Percentiles rank a stretch among this genome's conserved stretches.
phyloP scores from a whole-genome alignment of 2,329 filamentous ascomycete genomes.

The Pleurostoma richardsiae region DNA sequence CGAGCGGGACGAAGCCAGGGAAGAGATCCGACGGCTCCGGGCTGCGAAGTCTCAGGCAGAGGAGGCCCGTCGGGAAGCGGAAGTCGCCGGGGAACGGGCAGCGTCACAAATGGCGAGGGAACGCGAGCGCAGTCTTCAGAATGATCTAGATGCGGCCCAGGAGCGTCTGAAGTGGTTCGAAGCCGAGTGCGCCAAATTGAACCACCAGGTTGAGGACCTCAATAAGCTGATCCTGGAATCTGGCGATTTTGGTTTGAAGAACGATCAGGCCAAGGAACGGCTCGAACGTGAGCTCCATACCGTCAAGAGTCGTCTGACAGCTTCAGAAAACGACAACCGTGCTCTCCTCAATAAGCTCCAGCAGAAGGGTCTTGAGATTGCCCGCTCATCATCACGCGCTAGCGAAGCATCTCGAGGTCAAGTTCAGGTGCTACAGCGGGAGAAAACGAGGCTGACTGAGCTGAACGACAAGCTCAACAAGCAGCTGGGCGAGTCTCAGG shows the following conservation, averaged over 20 bases:
- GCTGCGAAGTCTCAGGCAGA: conserved; percentile 81
- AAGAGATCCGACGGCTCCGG: conserved; percentile 76
- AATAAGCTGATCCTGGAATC: conserved; percentile 85
- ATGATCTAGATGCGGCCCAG: conserved; percentile 76
- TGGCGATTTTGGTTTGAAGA: conserved; percentile 80
- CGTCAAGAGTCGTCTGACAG: conserved; percentile 80
- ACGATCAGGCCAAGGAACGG: conserved; percentile 91
- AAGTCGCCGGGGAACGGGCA: conserved; percentile 73
- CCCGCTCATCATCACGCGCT: conserved; percentile 79
- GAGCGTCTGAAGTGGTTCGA: conserved; percentile 75
- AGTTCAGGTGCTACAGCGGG: conserved; percentile 69
- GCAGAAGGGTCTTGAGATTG: conserved; percentile 95
- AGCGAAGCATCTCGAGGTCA: conserved; percentile 79
- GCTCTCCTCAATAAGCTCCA: conserved; percentile 95
- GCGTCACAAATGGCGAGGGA: conserved; percentile 76
- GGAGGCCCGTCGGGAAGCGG: conserved; percentile 77
- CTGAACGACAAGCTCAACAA: conserved; percentile 75
- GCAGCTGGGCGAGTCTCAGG: conserved; percentile 79
- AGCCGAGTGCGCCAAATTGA: conserved; percentile 69
- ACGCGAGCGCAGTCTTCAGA: conserved; percentile 69
- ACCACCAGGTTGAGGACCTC: conserved; percentile 75
- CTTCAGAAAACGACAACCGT: conserved; percentile 94
- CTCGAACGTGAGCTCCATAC: conserved; percentile 88
- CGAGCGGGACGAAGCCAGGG: conserved; percentile 83
- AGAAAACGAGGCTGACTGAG: conserved; percentile 80